phyloP scores from a whole-genome alignment of 306 rosid species.

The Crotalaria pallida region DNA sequence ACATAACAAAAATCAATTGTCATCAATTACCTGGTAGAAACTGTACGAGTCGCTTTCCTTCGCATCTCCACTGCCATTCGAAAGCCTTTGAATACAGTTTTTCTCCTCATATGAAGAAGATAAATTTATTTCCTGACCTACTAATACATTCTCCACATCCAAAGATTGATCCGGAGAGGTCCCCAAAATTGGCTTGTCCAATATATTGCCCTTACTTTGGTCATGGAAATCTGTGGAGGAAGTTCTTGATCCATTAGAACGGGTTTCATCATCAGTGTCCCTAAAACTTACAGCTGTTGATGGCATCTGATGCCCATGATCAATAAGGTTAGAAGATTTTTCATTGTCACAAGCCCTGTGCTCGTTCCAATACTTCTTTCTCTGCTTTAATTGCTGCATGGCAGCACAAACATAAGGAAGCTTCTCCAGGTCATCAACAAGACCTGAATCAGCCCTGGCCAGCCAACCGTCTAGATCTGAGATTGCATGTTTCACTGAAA shows the following conservation, averaged over 20 bases:
- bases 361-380: conserved; percentile 81
- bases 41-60: conserved; percentile 65
- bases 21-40: conserved; percentile 71
- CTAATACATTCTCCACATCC: conserved; percentile 38
- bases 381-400: conserved; percentile 77
- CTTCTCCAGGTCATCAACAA: conserved; percentile 89
- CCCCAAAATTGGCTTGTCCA: conserved; percentile 35
- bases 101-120: conserved; percentile 57
- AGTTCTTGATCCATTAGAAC: conserved; percentile 30
- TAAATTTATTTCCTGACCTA: conserved; percentile 33
- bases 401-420: conserved; percentile 96
- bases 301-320: conserved; percentile 31
- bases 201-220: conserved; percentile 20
- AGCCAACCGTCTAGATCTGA: conserved; percentile 91
- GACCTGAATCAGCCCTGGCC: conserved; percentile 80
- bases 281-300: conserved; percentile 25
- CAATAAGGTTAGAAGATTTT: conserved; percentile 27
- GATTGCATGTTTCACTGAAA: conserved; percentile 72
- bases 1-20: neutral
- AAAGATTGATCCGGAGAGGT: conserved; percentile 31
- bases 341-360: conserved; percentile 35
- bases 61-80: conserved; percentile 35
- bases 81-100: conserved; percentile 28
- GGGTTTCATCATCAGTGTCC: conserved; percentile 35
- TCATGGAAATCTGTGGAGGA: conserved; percentile 33